These are phyloP conservation scores for Alternaria novae-zelandiae DNA, from an alignment of 2,329 filamentous ascomycete genomes.

Conservation along the genomic window DNA sequence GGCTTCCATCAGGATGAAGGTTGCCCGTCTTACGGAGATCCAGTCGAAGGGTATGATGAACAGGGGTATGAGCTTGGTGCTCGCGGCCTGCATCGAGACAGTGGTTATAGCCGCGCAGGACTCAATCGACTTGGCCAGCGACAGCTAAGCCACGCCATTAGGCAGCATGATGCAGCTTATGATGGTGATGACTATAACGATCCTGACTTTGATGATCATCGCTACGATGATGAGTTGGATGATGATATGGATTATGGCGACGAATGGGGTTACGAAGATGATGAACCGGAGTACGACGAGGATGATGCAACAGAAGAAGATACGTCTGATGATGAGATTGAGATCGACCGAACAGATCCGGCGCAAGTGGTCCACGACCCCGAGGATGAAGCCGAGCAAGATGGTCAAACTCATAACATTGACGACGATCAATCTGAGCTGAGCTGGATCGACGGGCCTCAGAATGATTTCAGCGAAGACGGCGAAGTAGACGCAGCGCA, in stretches of 20 bases:
- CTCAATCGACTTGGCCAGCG: background rate
- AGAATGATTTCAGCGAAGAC: background rate
- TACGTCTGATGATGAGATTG: background rate
- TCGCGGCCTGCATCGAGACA: constrained; percentile 11
- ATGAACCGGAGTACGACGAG: background rate
- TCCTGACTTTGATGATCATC: background rate
- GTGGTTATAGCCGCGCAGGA: constrained; percentile 6
- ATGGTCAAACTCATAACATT: background rate
- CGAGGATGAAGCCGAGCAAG: background rate
- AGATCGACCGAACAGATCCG: background rate
- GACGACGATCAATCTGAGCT: background rate
- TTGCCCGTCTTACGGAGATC: constrained; percentile 13
- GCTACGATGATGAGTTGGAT: background rate
- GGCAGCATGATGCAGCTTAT: background rate
- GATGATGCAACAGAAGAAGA: background rate
- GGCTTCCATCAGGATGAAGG: background rate
- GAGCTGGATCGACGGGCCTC: background rate
- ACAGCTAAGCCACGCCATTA: background rate
- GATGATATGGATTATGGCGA: background rate
- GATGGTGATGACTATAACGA: background rate
- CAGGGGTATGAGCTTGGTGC: constrained; percentile 11
- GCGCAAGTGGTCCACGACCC: background rate
- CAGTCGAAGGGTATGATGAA: constrained; percentile 7
- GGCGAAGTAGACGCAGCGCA: background rate
- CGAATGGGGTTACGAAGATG: background rate